Evolutionary conservation across 495 filamentous ascomycete species (phyloP).

Genomic region (Neurospora pannonica): DNA sequence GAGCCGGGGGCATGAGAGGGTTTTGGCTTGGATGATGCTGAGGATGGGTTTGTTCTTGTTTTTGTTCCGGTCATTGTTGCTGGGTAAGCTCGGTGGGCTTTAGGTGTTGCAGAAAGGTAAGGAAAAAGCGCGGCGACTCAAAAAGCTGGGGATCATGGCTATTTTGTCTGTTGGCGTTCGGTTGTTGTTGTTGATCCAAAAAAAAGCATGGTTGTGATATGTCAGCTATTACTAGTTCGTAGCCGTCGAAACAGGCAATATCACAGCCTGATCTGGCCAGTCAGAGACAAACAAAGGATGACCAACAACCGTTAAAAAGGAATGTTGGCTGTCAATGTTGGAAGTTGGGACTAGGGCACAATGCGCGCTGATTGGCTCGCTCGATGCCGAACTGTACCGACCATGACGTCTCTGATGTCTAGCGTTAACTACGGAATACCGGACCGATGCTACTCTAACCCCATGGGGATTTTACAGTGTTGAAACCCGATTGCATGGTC

Average conservation of each 20-base stretch:
- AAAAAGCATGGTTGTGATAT: not conserved
- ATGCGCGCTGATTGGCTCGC: not conserved
- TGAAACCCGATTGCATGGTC: not conserved
- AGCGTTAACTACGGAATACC: not conserved
- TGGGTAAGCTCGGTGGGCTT: not conserved
- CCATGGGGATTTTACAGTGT: not conserved
- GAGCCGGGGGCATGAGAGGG: not conserved
- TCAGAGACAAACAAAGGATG: not conserved
- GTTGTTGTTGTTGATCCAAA: not conserved
- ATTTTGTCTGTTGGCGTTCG: not conserved
- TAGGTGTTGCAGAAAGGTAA: not conserved
- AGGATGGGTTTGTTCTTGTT: not conserved
- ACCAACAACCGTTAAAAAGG: not conserved
- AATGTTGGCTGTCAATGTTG: not conserved
- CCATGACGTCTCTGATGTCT: not conserved
- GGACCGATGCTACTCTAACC: not conserved
- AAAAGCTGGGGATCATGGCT: not conserved
- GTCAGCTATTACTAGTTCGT: not conserved
- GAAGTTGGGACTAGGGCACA: not conserved
- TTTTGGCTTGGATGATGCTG: not conserved
- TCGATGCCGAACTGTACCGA: not conserved
- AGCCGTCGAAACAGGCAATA: not conserved
- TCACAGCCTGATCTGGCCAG: not conserved
- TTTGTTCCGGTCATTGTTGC: not conserved
- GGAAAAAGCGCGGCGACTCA: not conserved